Evolutionary conservation across 2,329 filamentous ascomycete species (phyloP).

Genomic region (Scopulariopsis brevicaulis): DNA sequence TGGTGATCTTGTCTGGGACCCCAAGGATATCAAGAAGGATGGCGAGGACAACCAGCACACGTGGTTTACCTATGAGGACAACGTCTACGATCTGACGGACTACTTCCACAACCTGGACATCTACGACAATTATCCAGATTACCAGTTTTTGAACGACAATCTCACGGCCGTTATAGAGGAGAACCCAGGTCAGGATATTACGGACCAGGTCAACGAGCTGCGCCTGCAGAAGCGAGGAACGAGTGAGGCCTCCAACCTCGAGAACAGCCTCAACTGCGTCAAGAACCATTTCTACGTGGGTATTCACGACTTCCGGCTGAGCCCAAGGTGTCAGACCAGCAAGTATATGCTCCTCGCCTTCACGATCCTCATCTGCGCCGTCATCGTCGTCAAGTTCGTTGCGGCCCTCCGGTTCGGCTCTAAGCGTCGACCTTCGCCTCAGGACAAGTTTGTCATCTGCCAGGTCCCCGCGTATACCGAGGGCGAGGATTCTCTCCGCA

Average conservation of each 20-base stretch:
- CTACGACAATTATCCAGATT: constrained; percentile 41
- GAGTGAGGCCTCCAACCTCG: constrained; percentile 37
- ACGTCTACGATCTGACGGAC: constrained; percentile 81
- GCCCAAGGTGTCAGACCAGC: constrained; percentile 70
- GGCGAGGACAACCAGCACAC: constrained; percentile 56
- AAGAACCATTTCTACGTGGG: constrained; percentile 76
- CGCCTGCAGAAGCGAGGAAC: constrained; percentile 31
- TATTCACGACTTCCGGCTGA: constrained; percentile 71
- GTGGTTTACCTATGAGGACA: constrained; percentile 70
- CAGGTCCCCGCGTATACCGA: constrained; percentile 97
- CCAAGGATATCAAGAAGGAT: constrained; percentile 45
- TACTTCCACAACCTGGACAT: constrained; percentile 70
- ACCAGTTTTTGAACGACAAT: constrained; percentile 60
- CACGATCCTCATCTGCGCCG: constrained; percentile 68
- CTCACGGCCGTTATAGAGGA: constrained; percentile 58
- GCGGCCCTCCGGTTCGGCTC: constrained; percentile 88
- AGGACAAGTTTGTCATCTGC: constrained; percentile 98
- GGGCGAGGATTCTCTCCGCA: constrained; percentile 87
- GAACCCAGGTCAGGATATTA: constrained; percentile 73
- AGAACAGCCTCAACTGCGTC: constrained; percentile 68
- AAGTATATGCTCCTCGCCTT: constrained; percentile 85
- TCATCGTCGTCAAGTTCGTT: constrained; percentile 82
- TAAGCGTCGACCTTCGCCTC: constrained; percentile 76
- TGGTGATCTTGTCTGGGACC: constrained; percentile 68
- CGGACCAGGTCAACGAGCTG: constrained; percentile 46